These are phyloP conservation scores for Alternaria sp. DNA, from an alignment of 2,329 filamentous ascomycete species.

Conservation along the genomic window DNA sequence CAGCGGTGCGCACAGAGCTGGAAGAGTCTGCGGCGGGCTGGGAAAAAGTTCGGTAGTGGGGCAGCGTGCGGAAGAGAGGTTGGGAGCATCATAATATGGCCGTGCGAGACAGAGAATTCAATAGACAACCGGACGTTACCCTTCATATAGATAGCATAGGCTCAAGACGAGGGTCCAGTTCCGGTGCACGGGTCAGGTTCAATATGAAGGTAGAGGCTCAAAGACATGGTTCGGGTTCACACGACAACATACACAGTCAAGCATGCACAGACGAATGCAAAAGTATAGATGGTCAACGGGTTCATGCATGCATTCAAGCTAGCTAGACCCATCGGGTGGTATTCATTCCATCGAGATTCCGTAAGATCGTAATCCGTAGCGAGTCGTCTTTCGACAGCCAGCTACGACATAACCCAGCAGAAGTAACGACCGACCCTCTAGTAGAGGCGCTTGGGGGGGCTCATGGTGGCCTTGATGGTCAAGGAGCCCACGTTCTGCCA, in stretches of 20 bases:
- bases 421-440: conserved; percentile 60
- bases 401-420: conserved; percentile 24
- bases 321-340: conserved; percentile 36
- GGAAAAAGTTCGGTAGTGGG: conserved; percentile 8
- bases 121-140: not conserved
- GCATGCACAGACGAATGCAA: not conserved
- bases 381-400: conserved; percentile 28
- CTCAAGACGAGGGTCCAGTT: not conserved
- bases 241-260: not conserved
- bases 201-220: not conserved
- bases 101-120: not conserved
- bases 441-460: conserved; percentile 96
- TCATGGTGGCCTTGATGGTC: conserved; percentile 99
- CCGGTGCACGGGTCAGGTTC: not conserved
- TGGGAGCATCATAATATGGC: not conserved
- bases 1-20: conserved; percentile 5
- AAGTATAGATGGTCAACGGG: conserved; percentile 17
- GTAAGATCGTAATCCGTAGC: conserved; percentile 27
- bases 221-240: not conserved
- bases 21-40: not conserved
- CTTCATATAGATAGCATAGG: not conserved
- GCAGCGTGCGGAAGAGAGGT: not conserved
- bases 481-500: conserved; percentile 99
- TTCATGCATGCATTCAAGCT: conserved; percentile 45
- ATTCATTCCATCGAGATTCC: conserved; percentile 27